Evolutionary conservation across 2,329 filamentous ascomycete species (phyloP).

Genomic region (Cordyceps sp.): DNA sequence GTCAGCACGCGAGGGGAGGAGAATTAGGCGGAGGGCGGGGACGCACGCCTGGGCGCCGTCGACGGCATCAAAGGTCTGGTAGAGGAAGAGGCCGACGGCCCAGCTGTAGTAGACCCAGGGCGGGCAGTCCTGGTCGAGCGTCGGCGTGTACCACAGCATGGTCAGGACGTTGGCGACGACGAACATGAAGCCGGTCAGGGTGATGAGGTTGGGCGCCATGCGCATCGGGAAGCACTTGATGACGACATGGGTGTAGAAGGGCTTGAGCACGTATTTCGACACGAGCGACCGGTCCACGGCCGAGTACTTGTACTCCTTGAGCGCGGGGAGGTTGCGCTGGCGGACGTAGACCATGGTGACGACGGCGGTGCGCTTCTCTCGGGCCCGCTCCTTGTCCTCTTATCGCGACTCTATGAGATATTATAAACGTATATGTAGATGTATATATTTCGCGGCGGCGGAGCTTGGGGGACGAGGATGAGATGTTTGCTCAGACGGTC

Average conservation of each 20-base stretch:
- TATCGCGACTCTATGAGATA: no score
- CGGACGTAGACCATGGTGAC: conserved; percentile 91
- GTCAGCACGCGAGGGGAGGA: background rate
- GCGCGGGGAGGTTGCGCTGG: conserved; percentile 71
- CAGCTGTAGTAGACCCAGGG: conserved; percentile 90
- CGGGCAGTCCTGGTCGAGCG: conserved; percentile 82
- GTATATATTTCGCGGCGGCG: no score
- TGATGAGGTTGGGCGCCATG: conserved; percentile 86
- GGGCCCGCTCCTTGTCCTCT: no score
- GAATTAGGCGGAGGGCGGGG: background rate
- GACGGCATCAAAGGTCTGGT: conserved; percentile 96
- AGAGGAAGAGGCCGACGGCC: conserved; percentile 79
- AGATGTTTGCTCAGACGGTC: no score
- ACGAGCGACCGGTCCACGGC: conserved; percentile 78
- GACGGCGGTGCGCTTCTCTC: no score
- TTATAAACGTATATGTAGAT: no score
- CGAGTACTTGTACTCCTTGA: conserved; percentile 92
- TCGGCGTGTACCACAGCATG: conserved; percentile 91
- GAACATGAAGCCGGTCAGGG: conserved; percentile 77
- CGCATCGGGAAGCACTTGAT: conserved; percentile 89
- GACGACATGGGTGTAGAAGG: conserved; percentile 89
- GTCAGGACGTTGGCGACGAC: conserved; percentile 81
- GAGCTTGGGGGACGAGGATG: no score
- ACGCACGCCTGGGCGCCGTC: conserved; percentile 84
- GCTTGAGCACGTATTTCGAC: conserved; percentile 89